Evolutionary conservation across 2,329 filamentous ascomycete species (phyloP).

Genomic region (Apiospora pterosperma): DNA sequence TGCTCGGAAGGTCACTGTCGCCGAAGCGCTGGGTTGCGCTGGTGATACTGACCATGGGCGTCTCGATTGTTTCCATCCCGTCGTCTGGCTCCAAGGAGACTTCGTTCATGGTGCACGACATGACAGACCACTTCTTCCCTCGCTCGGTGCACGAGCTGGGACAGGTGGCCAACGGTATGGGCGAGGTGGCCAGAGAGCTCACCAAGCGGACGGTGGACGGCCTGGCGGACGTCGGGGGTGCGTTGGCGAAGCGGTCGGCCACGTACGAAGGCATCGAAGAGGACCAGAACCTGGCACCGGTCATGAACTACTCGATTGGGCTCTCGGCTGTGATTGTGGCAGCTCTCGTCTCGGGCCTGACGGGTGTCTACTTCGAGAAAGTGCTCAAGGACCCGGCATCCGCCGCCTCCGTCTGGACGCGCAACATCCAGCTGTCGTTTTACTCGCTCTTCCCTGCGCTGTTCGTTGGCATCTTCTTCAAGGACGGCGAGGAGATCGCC

Average conservation of each 20-base stretch:
- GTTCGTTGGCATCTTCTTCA: constrained; percentile 80
- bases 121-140: constrained; percentile 68
- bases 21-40: constrained; percentile 77
- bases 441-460: constrained; percentile 91
- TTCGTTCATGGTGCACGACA: constrained; percentile 60
- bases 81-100: constrained; percentile 51
- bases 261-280: constrained; percentile 86
- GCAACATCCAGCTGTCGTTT: constrained; percentile 91
- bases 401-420: constrained; percentile 81
- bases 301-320: constrained; percentile 77
- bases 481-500: constrained; percentile 80
- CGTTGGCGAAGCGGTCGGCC: constrained; percentile 68
- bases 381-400: constrained; percentile 80
- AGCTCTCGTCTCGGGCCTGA: constrained; percentile 77
- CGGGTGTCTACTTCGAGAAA: constrained; percentile 87
- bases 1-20: constrained; percentile 70
- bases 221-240: constrained; percentile 30
- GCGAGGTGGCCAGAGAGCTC: constrained; percentile 47
- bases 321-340: constrained; percentile 74
- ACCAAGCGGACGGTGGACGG: constrained; percentile 43
- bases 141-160: constrained; percentile 75
- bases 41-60: constrained; percentile 74
- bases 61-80: constrained; percentile 81
- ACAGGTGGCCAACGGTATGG: constrained; percentile 53
- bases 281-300: constrained; percentile 47